Conservation (phyloP, 1,284 basidiomycete genomes). For the Rhodotorula sp. region DNA sequence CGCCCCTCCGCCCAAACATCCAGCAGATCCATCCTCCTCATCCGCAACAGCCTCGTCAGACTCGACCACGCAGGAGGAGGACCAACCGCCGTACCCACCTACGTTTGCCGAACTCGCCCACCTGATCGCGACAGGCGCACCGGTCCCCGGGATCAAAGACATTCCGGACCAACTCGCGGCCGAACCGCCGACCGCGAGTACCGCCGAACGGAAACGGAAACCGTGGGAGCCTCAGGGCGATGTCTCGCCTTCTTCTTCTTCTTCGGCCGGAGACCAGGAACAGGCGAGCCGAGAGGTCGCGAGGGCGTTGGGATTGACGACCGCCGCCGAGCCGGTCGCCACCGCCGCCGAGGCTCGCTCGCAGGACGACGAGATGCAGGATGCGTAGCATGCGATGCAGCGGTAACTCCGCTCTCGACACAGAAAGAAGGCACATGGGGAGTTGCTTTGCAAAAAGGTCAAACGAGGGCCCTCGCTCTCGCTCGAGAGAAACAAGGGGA, state of each 20-base stretch:
- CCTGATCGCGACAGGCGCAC: conserved; percentile 41
- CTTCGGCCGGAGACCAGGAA: no score
- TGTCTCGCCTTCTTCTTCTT: neutral
- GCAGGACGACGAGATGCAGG: neutral
- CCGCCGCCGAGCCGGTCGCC: no score
- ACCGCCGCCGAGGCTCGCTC: no score
- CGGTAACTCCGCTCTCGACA: no score
- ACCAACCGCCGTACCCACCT: conserved; percentile 40
- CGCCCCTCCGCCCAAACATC: neutral
- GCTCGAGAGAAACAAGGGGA: neutral
- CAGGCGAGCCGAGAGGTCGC: no score
- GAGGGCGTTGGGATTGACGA: no score
- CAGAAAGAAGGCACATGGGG: no score
- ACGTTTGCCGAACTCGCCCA: conserved; percentile 43
- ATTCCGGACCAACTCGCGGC: conserved; percentile 42
- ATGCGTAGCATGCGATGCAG: neutral
- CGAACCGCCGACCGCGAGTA: conserved; percentile 29
- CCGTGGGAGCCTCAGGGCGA: conserved; percentile 40
- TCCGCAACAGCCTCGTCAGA: neutral
- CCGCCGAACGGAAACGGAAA: conserved; percentile 23
- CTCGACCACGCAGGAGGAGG: neutral
- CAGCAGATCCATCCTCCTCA: neutral
- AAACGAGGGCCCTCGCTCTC: no score
- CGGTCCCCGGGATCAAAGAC: conserved; percentile 42
- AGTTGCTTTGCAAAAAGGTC: no score